Evolutionary conservation across 1,139 yeast genomes (phyloP).

Genomic region (Suhomyces atakaporum): DNA sequence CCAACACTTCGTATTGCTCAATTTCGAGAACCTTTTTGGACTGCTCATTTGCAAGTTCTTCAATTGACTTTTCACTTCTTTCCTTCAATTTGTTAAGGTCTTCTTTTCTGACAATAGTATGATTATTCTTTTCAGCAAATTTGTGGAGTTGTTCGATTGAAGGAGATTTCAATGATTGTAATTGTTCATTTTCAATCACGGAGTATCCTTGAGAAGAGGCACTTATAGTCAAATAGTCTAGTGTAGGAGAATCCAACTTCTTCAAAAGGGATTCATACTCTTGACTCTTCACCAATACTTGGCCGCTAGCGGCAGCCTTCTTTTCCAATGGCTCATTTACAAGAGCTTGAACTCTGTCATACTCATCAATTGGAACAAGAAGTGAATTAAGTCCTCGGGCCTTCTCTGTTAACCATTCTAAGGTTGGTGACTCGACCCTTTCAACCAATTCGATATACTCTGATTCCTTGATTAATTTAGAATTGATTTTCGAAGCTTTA

Average conservation of each 20-base stretch:
- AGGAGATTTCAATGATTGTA: constrained; percentile 18
- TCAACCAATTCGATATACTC: constrained; percentile 13
- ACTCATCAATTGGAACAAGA: constrained; percentile 6
- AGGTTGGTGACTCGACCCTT: constrained; percentile 9
- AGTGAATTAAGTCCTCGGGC: constrained; percentile 22
- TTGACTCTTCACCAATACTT: constrained; percentile 4
- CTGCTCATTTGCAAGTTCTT: constrained; percentile 17
- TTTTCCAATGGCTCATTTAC: constrained; percentile 22
- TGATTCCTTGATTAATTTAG: constrained; percentile 15
- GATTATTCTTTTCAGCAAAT: constrained; percentile 15
- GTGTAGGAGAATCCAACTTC: constrained; percentile 9
- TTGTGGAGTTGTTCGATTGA: constrained; percentile 13
- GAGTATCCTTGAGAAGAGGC: constrained; percentile 14
- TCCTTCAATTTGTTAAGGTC: constrained; percentile 15
- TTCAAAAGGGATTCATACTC: background rate
- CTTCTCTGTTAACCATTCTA: constrained; percentile 17
- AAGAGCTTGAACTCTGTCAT: constrained; percentile 11
- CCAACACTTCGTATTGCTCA: constrained; percentile 15
- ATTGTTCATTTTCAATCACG: constrained; percentile 19
- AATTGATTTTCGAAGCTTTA: constrained; percentile 17
- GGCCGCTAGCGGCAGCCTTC: constrained; percentile 14
- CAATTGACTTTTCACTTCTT: constrained; percentile 15
- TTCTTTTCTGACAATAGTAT: constrained; percentile 17
- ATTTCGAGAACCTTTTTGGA: constrained; percentile 19
- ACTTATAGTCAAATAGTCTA: constrained; percentile 15